Evolutionary conservation across 1,139 yeast genomes (phyloP), one percentile per base, ranked within the genome.

Genomic region (Debaryomyces subglobosus): DNA sequence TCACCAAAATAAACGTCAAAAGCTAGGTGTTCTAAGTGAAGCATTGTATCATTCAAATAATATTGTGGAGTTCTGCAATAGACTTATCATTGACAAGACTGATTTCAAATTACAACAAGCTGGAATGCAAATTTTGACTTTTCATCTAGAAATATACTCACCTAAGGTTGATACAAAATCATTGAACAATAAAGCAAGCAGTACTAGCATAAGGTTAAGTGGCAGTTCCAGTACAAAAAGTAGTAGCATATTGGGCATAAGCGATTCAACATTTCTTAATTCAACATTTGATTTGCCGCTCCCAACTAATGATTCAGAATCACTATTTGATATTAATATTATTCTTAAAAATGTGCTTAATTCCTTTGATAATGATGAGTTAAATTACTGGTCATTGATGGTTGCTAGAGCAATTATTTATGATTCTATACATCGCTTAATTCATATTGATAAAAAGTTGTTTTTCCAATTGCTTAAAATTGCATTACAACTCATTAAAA

Each of bases 401-500:
- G 59, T 73, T 0, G 52, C 72, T 12, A 61, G 69, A 23, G 54
- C 77, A 0, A 40, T 78, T 16, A 39, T 54, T 12, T 32, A n/a
- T 16, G 16, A 30, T 2, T n/a, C 47, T 16, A 1, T 13, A n/a
- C 29, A 20, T 2, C n/a, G 43, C 10, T 8, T 42, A 12, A n/a
- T 24, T 25, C 33, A 43, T 15, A 21, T 43, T 25, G 30, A 38
- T 6, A 13, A 24, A n/a, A 44, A 40, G 13, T 12, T 27, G 7
- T 43, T 65, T 2, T 46, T 44, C 39, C 58, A 63, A 57, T 15
- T 68, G 53, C 53, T 81, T 12, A 77, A 76, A 48, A 60, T 78
- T 27, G 62, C 77, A n/a, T 55, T 84, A 10, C 80, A 78, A n/a
- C 63, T 73, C 48, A 48, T 83, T 16, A 82, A 77, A 46, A 66